Evolutionary conservation across 2,329 filamentous ascomycete genomes (phyloP).

Genomic region (Ophiostoma triangulosporum): DNA sequence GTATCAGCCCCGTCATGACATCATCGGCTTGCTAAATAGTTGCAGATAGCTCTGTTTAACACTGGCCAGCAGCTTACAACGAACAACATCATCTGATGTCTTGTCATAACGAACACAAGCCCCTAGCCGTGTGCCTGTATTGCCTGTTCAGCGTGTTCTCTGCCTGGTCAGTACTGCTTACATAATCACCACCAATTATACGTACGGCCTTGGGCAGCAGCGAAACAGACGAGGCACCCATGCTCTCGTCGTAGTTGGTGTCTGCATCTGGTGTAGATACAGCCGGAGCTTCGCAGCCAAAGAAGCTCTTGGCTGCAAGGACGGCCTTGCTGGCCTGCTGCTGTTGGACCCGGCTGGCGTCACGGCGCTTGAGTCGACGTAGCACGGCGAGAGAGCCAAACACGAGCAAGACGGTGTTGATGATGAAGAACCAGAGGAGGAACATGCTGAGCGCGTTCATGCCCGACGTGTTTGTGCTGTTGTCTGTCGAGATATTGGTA

Average conservation of each 20-base stretch:
- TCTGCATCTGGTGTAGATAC: background rate
- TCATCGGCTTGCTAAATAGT: too few species aligned
- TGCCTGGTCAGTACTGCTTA: background rate
- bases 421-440: constrained; percentile 13
- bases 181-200: background rate
- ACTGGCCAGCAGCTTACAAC: too few species aligned
- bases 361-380: constrained; percentile 9
- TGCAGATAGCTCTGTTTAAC: too few species aligned
- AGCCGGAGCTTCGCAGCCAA: background rate
- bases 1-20: too few species aligned
- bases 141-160: background rate
- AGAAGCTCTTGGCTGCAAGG: background rate
- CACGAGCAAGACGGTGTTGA: constrained; percentile 8
- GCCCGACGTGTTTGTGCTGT: background rate
- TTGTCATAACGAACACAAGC: too few species aligned
- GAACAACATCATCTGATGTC: too few species aligned
- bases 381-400: constrained; percentile 3
- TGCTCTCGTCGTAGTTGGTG: too few species aligned
- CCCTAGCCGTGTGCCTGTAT: too few species aligned
- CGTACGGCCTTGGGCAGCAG: background rate
- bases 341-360: background rate
- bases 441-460: constrained; percentile 11
- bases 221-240: background rate
- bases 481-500: constrained; percentile 1
- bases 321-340: background rate